Percentiles rank a stretch among this genome's conserved stretches.
These are phyloP conservation scores for Gossypium herbaceum DNA, from an alignment of 345 rosid species.

Conservation along the genomic window DNA sequence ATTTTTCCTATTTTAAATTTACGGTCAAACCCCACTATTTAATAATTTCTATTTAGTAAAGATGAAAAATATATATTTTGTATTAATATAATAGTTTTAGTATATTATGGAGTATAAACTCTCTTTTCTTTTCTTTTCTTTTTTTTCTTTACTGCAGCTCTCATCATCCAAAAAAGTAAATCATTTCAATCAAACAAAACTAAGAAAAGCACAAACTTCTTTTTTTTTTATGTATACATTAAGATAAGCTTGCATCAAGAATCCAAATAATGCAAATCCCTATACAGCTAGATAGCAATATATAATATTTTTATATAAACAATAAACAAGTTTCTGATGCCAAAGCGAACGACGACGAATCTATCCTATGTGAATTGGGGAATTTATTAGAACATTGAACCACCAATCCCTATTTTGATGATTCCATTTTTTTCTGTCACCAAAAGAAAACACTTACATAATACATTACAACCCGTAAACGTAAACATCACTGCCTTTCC, in stretches of 20 bases:
- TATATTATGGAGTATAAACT: neutral
- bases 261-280: neutral
- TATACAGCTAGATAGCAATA: conserved; percentile 1
- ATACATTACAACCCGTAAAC: conserved; percentile 11
- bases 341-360: conserved; percentile 3
- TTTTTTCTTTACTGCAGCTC: neutral
- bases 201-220: neutral
- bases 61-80: neutral
- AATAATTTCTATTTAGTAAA: neutral
- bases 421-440: neutral
- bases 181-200: neutral
- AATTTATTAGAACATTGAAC: conserved; percentile 7
- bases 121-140: neutral
- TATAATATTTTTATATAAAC: neutral
- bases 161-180: neutral
- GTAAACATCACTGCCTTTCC: conserved; percentile 12
- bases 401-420: neutral
- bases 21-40: conserved; percentile 10
- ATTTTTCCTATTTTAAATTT: neutral
- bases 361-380: neutral
- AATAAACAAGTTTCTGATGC: conserved; percentile 6
- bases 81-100: neutral
- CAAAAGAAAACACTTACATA: neutral
- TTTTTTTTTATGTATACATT: neutral
- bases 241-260: conserved; percentile 4